Base-by-base conservation (phyloP, 2,329 filamentous ascomycete genomes). In the Didymella pomorum region DNA sequence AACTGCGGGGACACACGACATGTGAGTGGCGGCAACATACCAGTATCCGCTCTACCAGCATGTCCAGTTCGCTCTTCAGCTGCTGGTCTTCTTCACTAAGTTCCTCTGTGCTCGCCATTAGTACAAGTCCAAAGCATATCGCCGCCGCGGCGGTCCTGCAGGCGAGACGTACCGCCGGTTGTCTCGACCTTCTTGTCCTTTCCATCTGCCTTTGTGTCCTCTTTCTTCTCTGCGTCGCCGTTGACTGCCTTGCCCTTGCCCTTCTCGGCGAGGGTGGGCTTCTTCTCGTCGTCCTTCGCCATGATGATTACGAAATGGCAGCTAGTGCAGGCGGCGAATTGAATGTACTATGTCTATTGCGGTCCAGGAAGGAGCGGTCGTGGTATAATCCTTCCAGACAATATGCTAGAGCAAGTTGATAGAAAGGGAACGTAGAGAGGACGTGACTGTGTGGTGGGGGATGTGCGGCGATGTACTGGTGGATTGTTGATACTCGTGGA, bases 21-120 rank as follows among this genome's bases (percentile, higher is more conserved):
- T 39, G 56, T 52, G 52, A 26, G 25, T 20, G 25, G 39, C 44
- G 62, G 56, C 46, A 11, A 50, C 67, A 70, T 82, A 96, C 93
- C 78, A 91, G 91, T 85, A 99, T 84, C 74, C 95, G 87, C 82
- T 99, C 95, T 9, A 97, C 94, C 51, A 99, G 87, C 93, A 98
- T 96, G 68, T 99, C 95, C 62, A 99, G 88, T 81, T 99, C 95
- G 74, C 86, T 93, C 84, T 99, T 99, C 74, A 99, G 87, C 83
- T 98, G 93, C 81, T 98, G 93, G 68, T 99, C 95, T 79, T 99
- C 95, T 74, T 99, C 95, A 74, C 86, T 99, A 69, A 99, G 89
- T 80, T 99, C 95, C 81, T 98, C 94, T 82, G 84, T 76, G 78
- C 35, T 80, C 79, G 33, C 25, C 46, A 55, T 73, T 61, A 70